A percentile compares a stretch with the other conserved stretches of the same genome.
Evolutionary conservation across 1,284 basidiomycete genomes (phyloP).

Genomic region (Albatrellus sp.): DNA sequence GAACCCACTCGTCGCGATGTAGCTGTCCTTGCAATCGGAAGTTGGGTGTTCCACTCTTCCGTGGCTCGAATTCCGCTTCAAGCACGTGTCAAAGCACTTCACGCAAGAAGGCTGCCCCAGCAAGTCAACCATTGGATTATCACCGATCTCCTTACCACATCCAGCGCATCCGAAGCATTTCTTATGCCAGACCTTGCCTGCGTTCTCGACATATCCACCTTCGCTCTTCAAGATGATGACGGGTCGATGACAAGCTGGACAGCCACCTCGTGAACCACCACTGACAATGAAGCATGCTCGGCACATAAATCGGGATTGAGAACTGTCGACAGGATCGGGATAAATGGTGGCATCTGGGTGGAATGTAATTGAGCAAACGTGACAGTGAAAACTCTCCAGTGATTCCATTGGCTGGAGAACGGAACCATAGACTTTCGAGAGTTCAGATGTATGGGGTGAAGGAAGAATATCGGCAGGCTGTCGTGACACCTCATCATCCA

Average conservation of each 20-base stretch:
- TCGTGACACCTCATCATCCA: slow-evolving; percentile 28
- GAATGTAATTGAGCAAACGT: slow-evolving; percentile 50
- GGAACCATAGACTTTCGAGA: slow-evolving; percentile 74
- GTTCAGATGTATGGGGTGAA: slow-evolving; percentile 43
- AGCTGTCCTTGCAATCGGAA: slow-evolving; percentile 14
- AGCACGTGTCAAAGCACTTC: slow-evolving; percentile 64
- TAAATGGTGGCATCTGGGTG: slow-evolving; percentile 74
- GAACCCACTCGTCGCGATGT: slow-evolving; percentile 29
- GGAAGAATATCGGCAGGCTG: slow-evolving; percentile 43
- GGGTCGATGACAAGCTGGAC: slow-evolving; percentile 49
- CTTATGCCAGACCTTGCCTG: slow-evolving; percentile 64
- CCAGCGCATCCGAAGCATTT: slow-evolving; percentile 63
- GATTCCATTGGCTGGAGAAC: slow-evolving; percentile 68
- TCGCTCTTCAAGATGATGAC: slow-evolving; percentile 65
- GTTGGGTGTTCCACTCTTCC: slow-evolving; percentile 16
- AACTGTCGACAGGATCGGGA: slow-evolving; percentile 44
- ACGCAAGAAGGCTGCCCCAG: slow-evolving; percentile 64
- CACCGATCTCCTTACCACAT: slow-evolving; percentile 59
- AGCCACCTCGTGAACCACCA: slow-evolving; percentile 66
- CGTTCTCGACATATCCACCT: slow-evolving; percentile 61
- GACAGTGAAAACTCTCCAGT: slow-evolving; percentile 52
- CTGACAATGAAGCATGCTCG: slow-evolving; percentile 53
- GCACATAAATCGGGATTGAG: slow-evolving; percentile 50
- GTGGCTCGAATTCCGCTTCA: slow-evolving; percentile 35
- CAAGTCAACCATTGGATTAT: slow-evolving; percentile 69